These are phyloP conservation scores for Margaritispora aquatica DNA, from an alignment of 495 filamentous ascomycete genomes.

Conservation along the genomic window DNA sequence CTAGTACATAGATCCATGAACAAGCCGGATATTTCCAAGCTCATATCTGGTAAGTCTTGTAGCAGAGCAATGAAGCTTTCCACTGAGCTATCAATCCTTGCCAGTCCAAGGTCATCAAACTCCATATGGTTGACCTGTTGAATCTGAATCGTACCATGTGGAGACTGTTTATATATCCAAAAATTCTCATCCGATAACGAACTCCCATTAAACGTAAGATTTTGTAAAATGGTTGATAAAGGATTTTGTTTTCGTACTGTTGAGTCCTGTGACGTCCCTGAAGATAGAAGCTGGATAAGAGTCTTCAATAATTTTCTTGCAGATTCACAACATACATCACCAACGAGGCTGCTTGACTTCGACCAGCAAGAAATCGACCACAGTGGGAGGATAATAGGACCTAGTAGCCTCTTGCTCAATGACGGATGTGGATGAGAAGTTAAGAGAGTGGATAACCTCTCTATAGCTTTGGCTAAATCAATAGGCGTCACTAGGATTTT, in stretches of 20 bases:
- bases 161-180: constrained; percentile 10
- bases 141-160: constrained; percentile 18
- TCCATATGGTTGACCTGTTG: background rate
- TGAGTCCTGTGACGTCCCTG: constrained; percentile 8
- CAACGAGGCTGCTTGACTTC: constrained; percentile 18
- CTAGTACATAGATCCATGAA: constrained; percentile 58
- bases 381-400: constrained; percentile 57
- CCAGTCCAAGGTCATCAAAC: background rate
- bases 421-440: constrained; percentile 67
- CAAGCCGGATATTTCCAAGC: constrained; percentile 52
- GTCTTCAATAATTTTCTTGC: constrained; percentile 38
- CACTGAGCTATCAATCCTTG: constrained; percentile 40
- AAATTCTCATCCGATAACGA: constrained; percentile 3
- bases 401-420: constrained; percentile 62
- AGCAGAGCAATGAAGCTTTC: constrained; percentile 51
- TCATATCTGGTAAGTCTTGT: constrained; percentile 34
- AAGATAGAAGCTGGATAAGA: constrained; percentile 38
- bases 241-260: constrained; percentile 23
- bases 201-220: constrained; percentile 36
- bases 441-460: constrained; percentile 50
- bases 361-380: constrained; percentile 62
- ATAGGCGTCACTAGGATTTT: constrained; percentile 28
- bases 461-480: constrained; percentile 43
- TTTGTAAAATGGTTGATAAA: constrained; percentile 33
- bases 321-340: constrained; percentile 26